Percentiles rank a stretch among this genome's conserved stretches.
Conservation (phyloP, 2,329 filamentous ascomycete species). For the Paraphaeosphaeria minitans region DNA sequence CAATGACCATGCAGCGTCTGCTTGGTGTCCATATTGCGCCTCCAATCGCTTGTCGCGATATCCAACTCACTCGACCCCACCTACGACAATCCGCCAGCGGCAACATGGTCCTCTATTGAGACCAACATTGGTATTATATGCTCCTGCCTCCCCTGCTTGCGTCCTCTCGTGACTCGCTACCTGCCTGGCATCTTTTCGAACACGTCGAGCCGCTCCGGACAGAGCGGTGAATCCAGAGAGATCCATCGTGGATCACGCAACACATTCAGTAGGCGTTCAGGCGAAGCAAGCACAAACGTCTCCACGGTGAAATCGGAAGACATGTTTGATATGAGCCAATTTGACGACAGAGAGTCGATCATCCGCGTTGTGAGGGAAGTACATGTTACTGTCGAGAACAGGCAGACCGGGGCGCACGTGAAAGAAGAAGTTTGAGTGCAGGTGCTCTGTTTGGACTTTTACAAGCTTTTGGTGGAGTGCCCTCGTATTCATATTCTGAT, state of each 20-base stretch:
- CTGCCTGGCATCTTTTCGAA: conserved; percentile 32
- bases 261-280: conserved; percentile 10
- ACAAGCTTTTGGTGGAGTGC: neutral
- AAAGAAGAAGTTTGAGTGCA: neutral
- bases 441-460: neutral
- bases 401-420: neutral
- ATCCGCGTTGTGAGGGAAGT: conserved; percentile 36
- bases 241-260: conserved; percentile 12
- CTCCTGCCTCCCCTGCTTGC: conserved; percentile 38
- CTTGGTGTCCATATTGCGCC: conserved; percentile 41
- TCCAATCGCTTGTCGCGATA: conserved; percentile 40
- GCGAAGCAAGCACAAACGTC: conserved; percentile 15
- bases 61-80: conserved; percentile 36
- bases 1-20: conserved; percentile 31
- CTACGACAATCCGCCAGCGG: conserved; percentile 41
- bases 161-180: conserved; percentile 31
- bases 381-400: conserved; percentile 24
- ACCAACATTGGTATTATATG: conserved; percentile 42
- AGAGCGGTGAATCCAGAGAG: conserved; percentile 17
- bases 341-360: conserved; percentile 15
- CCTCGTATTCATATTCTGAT: neutral
- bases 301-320: conserved; percentile 9
- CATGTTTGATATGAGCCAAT: conserved; percentile 12
- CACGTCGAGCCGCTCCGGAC: conserved; percentile 4
- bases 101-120: conserved; percentile 39